Conservation (phyloP, 139 green algal species). For the Dunaliella sp. region DNA sequence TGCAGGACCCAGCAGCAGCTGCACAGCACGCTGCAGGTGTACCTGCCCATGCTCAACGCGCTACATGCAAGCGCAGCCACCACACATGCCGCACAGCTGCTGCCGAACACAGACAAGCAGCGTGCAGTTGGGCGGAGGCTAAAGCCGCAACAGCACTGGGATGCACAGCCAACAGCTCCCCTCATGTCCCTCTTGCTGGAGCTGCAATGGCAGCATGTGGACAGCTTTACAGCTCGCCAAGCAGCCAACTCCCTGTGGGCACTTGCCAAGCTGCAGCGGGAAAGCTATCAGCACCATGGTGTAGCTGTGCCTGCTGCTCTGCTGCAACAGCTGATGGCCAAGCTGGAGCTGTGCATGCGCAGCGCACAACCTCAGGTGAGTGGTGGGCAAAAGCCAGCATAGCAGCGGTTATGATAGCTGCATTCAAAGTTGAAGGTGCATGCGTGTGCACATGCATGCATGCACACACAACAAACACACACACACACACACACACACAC, state of each 20-base stretch:
- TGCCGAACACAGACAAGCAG: neutral
- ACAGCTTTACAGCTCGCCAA: neutral
- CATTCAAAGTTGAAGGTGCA: too few relatives aligned
- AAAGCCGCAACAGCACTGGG: neutral
- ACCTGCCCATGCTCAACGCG: neutral
- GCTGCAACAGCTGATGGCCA: neutral
- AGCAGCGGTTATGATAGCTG: too few relatives aligned
- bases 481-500: too few relatives aligned
- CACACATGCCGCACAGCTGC: neutral
- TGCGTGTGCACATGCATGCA: too few relatives aligned
- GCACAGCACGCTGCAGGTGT: neutral
- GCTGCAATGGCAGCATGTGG: neutral
- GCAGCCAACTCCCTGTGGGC: constrained; percentile 8
- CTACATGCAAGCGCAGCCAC: constrained; percentile 2
- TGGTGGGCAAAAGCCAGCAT: too few relatives aligned
- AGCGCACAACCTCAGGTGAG: neutral
- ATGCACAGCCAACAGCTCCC: too few relatives aligned
- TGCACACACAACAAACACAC: too few relatives aligned
- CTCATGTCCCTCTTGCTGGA: neutral
- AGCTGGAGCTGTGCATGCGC: neutral
- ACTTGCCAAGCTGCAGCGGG: neutral
- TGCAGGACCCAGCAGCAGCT: neutral
- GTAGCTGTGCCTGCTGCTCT: neutral
- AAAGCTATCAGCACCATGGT: neutral
- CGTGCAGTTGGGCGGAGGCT: neutral